Percentiles rank a stretch among this genome's conserved stretches.
Conservation (phyloP, 805 yeast genomes). For the Millerozyma miso region DNA sequence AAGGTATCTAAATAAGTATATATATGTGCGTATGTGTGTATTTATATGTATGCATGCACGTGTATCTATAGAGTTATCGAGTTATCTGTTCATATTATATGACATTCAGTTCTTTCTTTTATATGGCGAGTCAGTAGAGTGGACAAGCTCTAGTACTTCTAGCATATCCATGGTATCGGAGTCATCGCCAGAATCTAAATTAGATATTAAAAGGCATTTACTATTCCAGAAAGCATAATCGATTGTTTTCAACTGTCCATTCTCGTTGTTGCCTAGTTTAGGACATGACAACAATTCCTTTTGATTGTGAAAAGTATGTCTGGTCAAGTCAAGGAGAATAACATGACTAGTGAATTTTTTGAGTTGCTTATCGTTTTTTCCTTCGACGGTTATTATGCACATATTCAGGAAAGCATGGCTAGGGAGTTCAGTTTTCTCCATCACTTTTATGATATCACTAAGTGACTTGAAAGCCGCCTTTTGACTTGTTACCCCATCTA, state of each 20-base stretch:
- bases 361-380: conserved; percentile 1
- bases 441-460: conserved; percentile 5
- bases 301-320: background rate
- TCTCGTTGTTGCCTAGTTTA: background rate
- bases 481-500: conserved; percentile 11
- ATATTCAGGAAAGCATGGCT: background rate
- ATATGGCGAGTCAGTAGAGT: conserved; percentile 9
- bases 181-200: conserved; percentile 16
- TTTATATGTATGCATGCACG: background rate
- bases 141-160: conserved; percentile 11
- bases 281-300: background rate
- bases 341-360: conserved; percentile 10
- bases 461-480: conserved; percentile 13
- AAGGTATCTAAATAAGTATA: background rate
- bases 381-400: conserved; percentile 11
- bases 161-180: conserved; percentile 10
- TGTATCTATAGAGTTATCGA: conserved; percentile 5
- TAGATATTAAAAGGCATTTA: conserved; percentile 31
- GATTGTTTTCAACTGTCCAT: conserved; percentile 1
- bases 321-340: conserved; percentile 11
- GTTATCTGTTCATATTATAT: background rate
- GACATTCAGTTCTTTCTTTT: conserved; percentile 8
- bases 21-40: background rate
- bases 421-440: conserved; percentile 2
- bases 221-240: conserved; percentile 19